Percentiles rank a stretch among this genome's conserved stretches.
Conservation (phyloP, 345 rosid genomes). For the Boechera stricta region DNA sequence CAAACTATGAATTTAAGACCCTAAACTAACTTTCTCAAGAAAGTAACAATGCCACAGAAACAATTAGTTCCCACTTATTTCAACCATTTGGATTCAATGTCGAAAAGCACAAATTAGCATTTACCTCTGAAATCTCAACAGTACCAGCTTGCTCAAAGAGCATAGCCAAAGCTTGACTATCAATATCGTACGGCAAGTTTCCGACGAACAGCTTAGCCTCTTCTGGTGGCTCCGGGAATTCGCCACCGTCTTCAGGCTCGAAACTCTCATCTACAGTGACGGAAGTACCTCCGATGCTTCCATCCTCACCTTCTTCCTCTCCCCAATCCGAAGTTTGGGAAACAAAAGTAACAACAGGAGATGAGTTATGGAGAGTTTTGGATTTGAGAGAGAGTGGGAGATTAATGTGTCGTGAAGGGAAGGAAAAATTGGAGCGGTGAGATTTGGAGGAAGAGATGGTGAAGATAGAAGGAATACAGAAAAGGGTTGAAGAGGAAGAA, state of each 20-base stretch:
- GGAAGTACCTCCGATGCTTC: slow-evolving; percentile 26
- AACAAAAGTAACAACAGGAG: slow-evolving; percentile 50
- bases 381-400: slow-evolving; percentile 46
- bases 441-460: slow-evolving; percentile 43
- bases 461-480: slow-evolving; percentile 51
- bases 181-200: slow-evolving; percentile 77
- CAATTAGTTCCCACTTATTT: too few relatives aligned
- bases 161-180: slow-evolving; percentile 77
- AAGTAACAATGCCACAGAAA: not conserved
- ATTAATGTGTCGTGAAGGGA: slow-evolving; percentile 40
- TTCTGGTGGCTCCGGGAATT: slow-evolving; percentile 66
- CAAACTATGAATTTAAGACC: not conserved
- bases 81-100: slow-evolving; percentile 33
- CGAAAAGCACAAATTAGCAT: not conserved
- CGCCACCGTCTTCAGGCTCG: slow-evolving; percentile 58
- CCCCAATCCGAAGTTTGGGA: slow-evolving; percentile 60
- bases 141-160: slow-evolving; percentile 84
- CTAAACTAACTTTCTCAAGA: not conserved
- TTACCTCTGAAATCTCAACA: slow-evolving; percentile 52
- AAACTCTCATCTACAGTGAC: slow-evolving; percentile 36
- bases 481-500: slow-evolving; percentile 47
- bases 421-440: slow-evolving; percentile 37
- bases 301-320: slow-evolving; percentile 44
- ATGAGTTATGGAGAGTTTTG: slow-evolving; percentile 36
- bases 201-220: slow-evolving; percentile 90